Conservation (phyloP, 179 eudicot genomes). For the Beta macrorhiza region DNA sequence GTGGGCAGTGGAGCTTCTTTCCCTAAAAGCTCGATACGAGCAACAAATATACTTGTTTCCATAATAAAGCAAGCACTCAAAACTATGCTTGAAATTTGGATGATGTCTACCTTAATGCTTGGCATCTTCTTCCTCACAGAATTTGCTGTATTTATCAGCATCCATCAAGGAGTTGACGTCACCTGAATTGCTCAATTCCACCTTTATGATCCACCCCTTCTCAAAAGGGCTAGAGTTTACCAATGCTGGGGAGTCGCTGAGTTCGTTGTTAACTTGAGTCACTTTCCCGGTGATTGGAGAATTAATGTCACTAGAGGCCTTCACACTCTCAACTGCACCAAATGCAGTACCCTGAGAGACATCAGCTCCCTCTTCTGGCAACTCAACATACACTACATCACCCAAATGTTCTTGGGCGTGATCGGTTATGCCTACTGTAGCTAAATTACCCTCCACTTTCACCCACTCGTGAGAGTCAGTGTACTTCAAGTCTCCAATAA, state of each 20-base stretch:
- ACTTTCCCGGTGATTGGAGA: constrained; percentile 89
- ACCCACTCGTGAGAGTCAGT: constrained; percentile 91
- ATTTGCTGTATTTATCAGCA: constrained; percentile 67
- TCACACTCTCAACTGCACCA: constrained; percentile 96
- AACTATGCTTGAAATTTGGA: background rate
- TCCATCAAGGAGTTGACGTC: constrained; percentile 68
- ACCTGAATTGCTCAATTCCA: constrained; percentile 49
- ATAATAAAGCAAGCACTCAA: constrained; percentile 7
- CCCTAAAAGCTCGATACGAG: background rate
- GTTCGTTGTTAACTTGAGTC: constrained; percentile 58
- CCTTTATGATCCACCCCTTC: constrained; percentile 92
- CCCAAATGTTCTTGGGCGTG: constrained; percentile 91
- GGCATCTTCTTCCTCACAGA: constrained; percentile 92
- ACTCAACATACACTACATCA: constrained; percentile 84
- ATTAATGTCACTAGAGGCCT: constrained; percentile 86
- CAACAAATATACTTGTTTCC: background rate
- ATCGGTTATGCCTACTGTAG: constrained; percentile 82
- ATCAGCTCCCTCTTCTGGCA: constrained; percentile 71
- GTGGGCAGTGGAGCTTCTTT: background rate
- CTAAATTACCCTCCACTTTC: constrained; percentile 68
- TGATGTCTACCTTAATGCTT: constrained; percentile 37
- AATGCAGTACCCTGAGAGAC: constrained; percentile 68
- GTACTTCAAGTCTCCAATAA: constrained; percentile 66
- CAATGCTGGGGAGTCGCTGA: constrained; percentile 61
- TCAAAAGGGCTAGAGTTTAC: constrained; percentile 80